Percentiles rank a stretch among this genome's conserved stretches.
phyloP scores from a whole-genome alignment of 2,329 filamentous ascomycete genomes.

The Stachybotrys elegans region DNA sequence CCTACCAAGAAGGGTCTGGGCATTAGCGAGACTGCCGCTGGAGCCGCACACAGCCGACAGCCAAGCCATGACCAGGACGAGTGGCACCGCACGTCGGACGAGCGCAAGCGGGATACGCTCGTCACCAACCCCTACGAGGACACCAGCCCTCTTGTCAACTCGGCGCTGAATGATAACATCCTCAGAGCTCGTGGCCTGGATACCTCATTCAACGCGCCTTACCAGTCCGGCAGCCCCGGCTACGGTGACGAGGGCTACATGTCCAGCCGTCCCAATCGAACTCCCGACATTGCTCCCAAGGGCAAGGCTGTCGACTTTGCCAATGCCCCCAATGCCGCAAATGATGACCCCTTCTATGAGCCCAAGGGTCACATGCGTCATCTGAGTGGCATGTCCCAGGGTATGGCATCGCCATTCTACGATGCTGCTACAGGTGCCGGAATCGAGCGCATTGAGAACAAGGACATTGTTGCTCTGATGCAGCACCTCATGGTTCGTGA shows the following conservation, averaged over 20 bases:
- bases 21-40: conserved; percentile 47
- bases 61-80: conserved; percentile 57
- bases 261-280: conserved; percentile 61
- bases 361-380: conserved; percentile 58
- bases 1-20: conserved; percentile 31
- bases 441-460: conserved; percentile 88
- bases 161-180: conserved; percentile 46
- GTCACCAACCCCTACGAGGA: conserved; percentile 65
- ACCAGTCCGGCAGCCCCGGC: conserved; percentile 51
- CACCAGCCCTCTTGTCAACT: conserved; percentile 56
- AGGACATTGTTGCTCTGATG: conserved; percentile 96
- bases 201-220: conserved; percentile 35
- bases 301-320: conserved; percentile 52
- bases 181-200: conserved; percentile 34
- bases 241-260: conserved; percentile 87
- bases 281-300: conserved; percentile 47
- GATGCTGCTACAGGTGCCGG: conserved; percentile 83
- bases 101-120: conserved; percentile 61
- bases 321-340: conserved; percentile 41
- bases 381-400: conserved; percentile 85
- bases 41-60: conserved; percentile 51
- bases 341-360: conserved; percentile 63
- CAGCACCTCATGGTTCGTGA: conserved; percentile 91
- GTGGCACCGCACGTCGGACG: conserved; percentile 57
- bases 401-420: conserved; percentile 83